Evolutionary conservation across 805 yeast species (phyloP), one percentile per base, ranked within the genome.

Genomic region (Yarrowia porcina): DNA sequence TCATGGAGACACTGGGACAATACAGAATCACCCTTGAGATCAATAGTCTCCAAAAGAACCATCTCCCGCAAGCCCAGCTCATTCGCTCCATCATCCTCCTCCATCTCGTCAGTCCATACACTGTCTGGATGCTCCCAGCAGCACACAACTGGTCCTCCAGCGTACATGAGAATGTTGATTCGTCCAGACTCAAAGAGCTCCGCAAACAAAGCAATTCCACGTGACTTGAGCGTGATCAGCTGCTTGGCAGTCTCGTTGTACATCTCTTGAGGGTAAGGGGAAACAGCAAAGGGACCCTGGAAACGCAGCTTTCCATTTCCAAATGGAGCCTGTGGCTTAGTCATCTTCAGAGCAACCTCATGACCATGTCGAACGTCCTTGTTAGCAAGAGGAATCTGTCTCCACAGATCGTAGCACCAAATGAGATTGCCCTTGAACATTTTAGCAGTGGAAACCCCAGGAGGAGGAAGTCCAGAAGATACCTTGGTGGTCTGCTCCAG

Each of bases 231-330:
- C 4, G 72, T 63, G 0, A 68, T 44, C 9, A 83, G 68, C 32
- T 75, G 76, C 6, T 71, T 64, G 0, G 82, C 82, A 9, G 76
- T 75, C 33, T 76, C 80, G 3, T 74, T 76, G 69, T 87, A 85
- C 3, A 86, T 70, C 11, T 69, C 71, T 2, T 77, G 80, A 0
- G 89, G 88, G 66, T 77, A 86, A 3, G 89, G 88, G 30, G 73
- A 69, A 13, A 84, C 73, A 0, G 75, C 67, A 61, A 83, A 75
- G 1, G 90, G 88, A 1, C 90, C 90, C 68, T 81, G 84, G 13
- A 66, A 57, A 13, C 64, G 42, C 18, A 52, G 63, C 17, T 44
- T 25, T n/a, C 49, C 28, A 15, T 39, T n/a, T 18, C 59, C 44
- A 35, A 33, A 21, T 8, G 44, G 59, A 17, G 59, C 44, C 8